Conservation (phyloP, 768 basidiomycete species). For the Russula virescens region DNA sequence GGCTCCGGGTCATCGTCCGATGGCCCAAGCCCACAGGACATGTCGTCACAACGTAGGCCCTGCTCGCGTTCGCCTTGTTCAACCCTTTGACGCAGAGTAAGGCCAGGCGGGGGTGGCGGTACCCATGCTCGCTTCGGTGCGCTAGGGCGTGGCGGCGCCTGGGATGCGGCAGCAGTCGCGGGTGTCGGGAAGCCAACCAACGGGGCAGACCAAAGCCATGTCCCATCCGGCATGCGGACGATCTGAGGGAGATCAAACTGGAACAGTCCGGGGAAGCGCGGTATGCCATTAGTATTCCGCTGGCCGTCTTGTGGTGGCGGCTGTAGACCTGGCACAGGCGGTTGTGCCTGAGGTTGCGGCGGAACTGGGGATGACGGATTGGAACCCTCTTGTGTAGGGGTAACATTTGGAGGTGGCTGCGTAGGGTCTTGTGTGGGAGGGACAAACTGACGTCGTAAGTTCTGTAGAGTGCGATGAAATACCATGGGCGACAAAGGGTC, state of each 20-base stretch:
- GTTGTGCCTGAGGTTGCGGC: constrained; percentile 16
- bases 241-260: constrained; percentile 20
- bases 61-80: constrained; percentile 68
- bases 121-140: constrained; percentile 48
- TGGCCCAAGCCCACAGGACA: constrained; percentile 69
- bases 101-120: constrained; percentile 58
- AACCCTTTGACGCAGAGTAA: constrained; percentile 64
- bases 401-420: neutral
- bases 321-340: constrained; percentile 17
- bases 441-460: neutral
- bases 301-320: constrained; percentile 17
- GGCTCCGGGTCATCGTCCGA: constrained; percentile 63
- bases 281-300: constrained; percentile 8
- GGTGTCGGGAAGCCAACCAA: neutral
- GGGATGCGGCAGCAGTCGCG: constrained; percentile 2
- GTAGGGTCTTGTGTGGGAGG: neutral
- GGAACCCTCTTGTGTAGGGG: neutral
- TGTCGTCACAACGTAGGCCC: constrained; percentile 65
- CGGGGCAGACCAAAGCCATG: constrained; percentile 18
- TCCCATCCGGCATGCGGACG: constrained; percentile 14
- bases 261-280: constrained; percentile 19
- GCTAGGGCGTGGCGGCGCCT: constrained; percentile 27
- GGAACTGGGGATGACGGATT: constrained; percentile 20
- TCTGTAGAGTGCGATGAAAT: constrained; percentile 9
- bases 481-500: constrained; percentile 3